Percentiles rank a stretch among this genome's conserved stretches.
These are phyloP conservation scores for Neolentinus lepideus DNA, from an alignment of 1,284 basidiomycete genomes.

Conservation along the genomic window DNA sequence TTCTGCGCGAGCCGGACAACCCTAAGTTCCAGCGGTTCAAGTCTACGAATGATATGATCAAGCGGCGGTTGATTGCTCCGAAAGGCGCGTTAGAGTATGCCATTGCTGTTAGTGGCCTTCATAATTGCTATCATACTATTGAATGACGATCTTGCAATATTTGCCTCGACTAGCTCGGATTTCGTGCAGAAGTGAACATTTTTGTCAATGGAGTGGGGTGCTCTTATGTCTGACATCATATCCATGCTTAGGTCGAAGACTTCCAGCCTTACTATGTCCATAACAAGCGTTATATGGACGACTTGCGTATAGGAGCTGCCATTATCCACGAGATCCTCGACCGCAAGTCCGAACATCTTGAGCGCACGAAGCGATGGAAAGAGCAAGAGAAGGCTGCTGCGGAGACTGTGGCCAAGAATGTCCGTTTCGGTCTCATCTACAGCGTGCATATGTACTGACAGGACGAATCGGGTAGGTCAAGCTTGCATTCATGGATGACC, in stretches of 20 bases:
- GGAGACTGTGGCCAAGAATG: slow-evolving; percentile 48
- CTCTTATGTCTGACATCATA: neutral
- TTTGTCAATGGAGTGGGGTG: too few species aligned
- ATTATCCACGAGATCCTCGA: slow-evolving; percentile 58
- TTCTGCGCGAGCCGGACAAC: slow-evolving; percentile 63
- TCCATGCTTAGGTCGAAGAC: slow-evolving; percentile 25
- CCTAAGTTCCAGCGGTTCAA: slow-evolving; percentile 68
- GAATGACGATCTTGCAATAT: slow-evolving; percentile 4
- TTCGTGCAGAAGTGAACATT: slow-evolving; percentile 46
- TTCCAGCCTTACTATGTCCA: slow-evolving; percentile 66
- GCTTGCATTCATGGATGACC: slow-evolving; percentile 68
- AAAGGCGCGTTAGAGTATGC: slow-evolving; percentile 76
- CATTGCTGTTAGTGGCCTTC: slow-evolving; percentile 43
- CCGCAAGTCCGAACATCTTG: slow-evolving; percentile 46
- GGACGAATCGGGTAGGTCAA: slow-evolving; percentile 42
- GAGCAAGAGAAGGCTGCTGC: slow-evolving; percentile 49
- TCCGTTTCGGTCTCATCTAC: slow-evolving; percentile 14
- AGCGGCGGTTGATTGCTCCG: slow-evolving; percentile 46
- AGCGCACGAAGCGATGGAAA: slow-evolving; percentile 35
- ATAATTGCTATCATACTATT: slow-evolving; percentile 1
- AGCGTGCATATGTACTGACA: neutral
- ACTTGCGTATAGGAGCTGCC: slow-evolving; percentile 52
- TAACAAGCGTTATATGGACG: slow-evolving; percentile 40
- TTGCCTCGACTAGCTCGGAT: slow-evolving; percentile 49
- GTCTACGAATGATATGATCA: slow-evolving; percentile 63